Conservation (phyloP, 129 eudicot species). For the Escallonia rubra region DNA sequence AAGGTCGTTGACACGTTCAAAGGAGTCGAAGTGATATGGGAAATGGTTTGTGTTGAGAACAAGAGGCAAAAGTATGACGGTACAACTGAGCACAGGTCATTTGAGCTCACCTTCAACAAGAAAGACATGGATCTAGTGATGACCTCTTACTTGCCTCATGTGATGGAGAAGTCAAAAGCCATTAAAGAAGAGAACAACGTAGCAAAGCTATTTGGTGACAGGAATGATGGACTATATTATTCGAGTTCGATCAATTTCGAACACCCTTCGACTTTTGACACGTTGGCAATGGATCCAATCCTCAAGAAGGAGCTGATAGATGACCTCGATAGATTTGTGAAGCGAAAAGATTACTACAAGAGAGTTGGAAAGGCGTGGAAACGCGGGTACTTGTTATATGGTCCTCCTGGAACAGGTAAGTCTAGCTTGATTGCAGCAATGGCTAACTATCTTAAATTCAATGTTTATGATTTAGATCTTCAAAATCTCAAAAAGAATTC, state of each 20-base stretch:
- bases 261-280: conserved; percentile 29
- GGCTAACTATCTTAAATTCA: conserved; percentile 35
- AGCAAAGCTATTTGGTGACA: conserved; percentile 10
- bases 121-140: conserved; percentile 19
- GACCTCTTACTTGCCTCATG: conserved; percentile 12
- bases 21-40: conserved; percentile 27
- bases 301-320: conserved; percentile 30
- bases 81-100: conserved; percentile 13
- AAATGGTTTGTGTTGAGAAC: conserved; percentile 8
- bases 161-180: conserved; percentile 12
- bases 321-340: conserved; percentile 28
- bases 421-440: conserved; percentile 41
- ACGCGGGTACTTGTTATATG: conserved; percentile 34
- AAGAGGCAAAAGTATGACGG: conserved; percentile 20
- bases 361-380: conserved; percentile 40
- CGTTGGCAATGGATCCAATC: conserved; percentile 29
- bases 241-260: conserved; percentile 14
- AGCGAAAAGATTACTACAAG: conserved; percentile 26
- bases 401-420: conserved; percentile 38
- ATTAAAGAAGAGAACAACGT: conserved; percentile 17
- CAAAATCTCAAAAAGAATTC: conserved; percentile 12
- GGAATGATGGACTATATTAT: conserved; percentile 9
- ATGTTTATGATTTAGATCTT: conserved; percentile 33
- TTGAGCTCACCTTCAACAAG: conserved; percentile 19
- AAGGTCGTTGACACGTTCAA: conserved; percentile 20